Base-by-base conservation (phyloP, 140 eudicot genomes). In the Ambrosia hybrid region DNA sequence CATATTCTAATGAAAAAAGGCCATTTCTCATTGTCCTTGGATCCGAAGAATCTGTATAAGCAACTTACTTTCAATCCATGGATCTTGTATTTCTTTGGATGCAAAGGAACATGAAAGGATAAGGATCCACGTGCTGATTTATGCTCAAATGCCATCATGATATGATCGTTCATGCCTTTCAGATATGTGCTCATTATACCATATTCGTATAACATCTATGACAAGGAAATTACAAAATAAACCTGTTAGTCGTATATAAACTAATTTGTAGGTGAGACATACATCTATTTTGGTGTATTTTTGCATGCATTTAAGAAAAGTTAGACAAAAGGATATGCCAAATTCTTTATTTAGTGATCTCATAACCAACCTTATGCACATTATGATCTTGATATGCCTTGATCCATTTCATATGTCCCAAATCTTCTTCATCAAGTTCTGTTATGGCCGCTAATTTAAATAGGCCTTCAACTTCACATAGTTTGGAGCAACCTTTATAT, bases 161-260 rank as follows among this genome's bases (percentile, higher is more conserved):
- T 30, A 3, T 51, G 76, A 65, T 66, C 55, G 8, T 59, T 70
- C 26, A 21, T 37, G 8, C 64, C 81, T 3, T 55, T 71, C 1
- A 81, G 13, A 52, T 36, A 81, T 0, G 71, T 57, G 75, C 78
- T 81, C 60, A 9, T 70, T 65, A 76, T 76, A 71, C 81, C 81
- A 46, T 13, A 65, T 37, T 81, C 81, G 5, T 70, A 12, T 33
- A 81, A 17, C 60, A 49, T 66, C 78, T 68, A 63, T 14, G 4
- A 15, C 52, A 14, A 2, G n/a, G 0, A 13, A 5, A 12, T 26
- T 11, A 9, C 30, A 75, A 9, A 57, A 58, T 9, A 6, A 37
- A 36, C n/a, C 1, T 4, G 57, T 36, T 46, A 55, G 11, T 71
- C 6, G 15, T 6, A 55, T 60, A 30, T 33, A 1, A 34, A 33